Evolutionary conservation across 1,139 yeast genomes (phyloP), one percentile per base, ranked within the genome.

Genomic region (Suhomyces atakaporum): DNA sequence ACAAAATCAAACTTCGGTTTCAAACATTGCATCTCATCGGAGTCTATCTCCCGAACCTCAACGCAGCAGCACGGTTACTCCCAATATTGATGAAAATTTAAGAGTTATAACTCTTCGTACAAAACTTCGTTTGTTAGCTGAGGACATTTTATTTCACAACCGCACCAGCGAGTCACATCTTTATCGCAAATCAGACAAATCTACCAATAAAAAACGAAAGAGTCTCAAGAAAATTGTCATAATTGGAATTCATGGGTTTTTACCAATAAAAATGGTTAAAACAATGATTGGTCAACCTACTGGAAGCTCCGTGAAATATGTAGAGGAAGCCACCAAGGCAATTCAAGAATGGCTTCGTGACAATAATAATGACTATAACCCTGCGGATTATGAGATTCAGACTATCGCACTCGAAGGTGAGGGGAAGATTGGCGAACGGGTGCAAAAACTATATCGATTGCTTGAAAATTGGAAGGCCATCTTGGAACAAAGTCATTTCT

Each of bases 331-430:
- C 0, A 52, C 66, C 1, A 53, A 53, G 20, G 69, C 73, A 1
- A 49, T 77, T 2, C 47, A 53, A 14, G 37, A 57, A 11, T 77
- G 81, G 81, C 53, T 69, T 1, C 43, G 50, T 7, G 50, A 55
- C 7, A 54, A 61, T 24, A 50, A 58, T 15, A 47, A 56, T 4
- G 52, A 48, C 1, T 44, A 52, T 31, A 38, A 51, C 14, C 28
- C 51, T 28, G 50, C 46, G 29, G 50, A 56, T 18, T 48, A 46
- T 34, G 60, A 58, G 12, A 65, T 77, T n/a, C 69, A 69, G 25
- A 63, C 75, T 0, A 70, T 77, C 12, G 69, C 78, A 3, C 52
- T 77, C 12, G 82, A 77, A 44, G 81, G 82, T 1, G 69, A 71
- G 39, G 82, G 82, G 2, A 63, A 60, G 29, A 61, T 74, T 2